These are phyloP conservation scores for Borealophlyctis nickersoniae DNA, from an alignment of 192 early-diverging fungal genomes.

Conservation along the genomic window DNA sequence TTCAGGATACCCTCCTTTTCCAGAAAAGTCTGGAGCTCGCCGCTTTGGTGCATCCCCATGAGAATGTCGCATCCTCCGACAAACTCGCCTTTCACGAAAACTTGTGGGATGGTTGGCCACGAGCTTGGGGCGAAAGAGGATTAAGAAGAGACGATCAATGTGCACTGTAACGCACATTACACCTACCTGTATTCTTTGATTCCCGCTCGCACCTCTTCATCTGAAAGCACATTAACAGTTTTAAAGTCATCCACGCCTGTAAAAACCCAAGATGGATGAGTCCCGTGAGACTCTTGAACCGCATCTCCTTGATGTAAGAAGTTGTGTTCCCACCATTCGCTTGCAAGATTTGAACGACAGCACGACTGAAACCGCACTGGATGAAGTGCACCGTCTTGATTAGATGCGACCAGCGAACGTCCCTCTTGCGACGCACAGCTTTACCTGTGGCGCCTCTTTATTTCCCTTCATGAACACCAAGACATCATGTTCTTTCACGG, in stretches of 20 bases:
- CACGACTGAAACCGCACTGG: slow-evolving; percentile 89
- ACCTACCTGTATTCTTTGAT: slow-evolving; percentile 88
- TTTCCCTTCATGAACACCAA: slow-evolving; percentile 98
- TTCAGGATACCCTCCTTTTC: slow-evolving; percentile 67
- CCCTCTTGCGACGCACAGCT: too few relatives aligned
- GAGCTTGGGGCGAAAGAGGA: slow-evolving; percentile 13
- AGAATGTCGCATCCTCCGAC: slow-evolving; percentile 94
- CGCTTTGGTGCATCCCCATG: slow-evolving; percentile 81
- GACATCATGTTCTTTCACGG: slow-evolving; percentile 51
- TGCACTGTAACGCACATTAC: neutral
- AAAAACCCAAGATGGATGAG: slow-evolving; percentile 7
- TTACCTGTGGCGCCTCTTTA: slow-evolving; percentile 81
- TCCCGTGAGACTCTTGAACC: neutral
- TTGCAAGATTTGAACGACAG: slow-evolving; percentile 86
- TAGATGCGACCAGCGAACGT: neutral
- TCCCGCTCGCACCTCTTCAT: slow-evolving; percentile 86
- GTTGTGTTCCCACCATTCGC: too few relatives aligned
- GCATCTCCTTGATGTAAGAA: slow-evolving; percentile 26
- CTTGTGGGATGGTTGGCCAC: slow-evolving; percentile 97
- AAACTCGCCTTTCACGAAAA: slow-evolving; percentile 94
- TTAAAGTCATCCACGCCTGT: slow-evolving; percentile 75
- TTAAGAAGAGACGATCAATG: neutral
- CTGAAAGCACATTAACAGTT: slow-evolving; percentile 81
- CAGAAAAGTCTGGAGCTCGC: slow-evolving; percentile 80
- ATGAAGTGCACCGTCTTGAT: neutral